Evolutionary conservation across 306 rosid genomes (phyloP), one percentile per base, ranked within the genome.

Genomic region (Albizia julibrissin): DNA sequence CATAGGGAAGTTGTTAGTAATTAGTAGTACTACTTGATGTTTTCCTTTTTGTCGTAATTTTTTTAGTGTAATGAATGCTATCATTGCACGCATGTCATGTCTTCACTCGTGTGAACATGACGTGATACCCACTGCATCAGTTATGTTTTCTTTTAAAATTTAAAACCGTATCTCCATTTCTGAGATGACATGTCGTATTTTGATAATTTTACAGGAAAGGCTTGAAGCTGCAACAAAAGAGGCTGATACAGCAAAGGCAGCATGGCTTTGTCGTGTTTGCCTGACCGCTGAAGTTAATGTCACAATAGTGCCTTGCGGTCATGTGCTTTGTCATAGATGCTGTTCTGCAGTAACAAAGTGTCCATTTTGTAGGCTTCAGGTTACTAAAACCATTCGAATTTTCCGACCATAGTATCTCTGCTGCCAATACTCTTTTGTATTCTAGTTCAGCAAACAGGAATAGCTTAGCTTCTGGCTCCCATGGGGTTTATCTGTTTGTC

Each of bases 211-310:
- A 77, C 93, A 95, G 99, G 98, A 89, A 81, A 93, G 87, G 74
- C 92, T 93, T 64, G 97, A 90, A 46, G 84, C 71, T 59, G 94
- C 99, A 61, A 76, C 95, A 46, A 93, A 89, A 88, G 99, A 95
- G 86, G 99, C 97, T 29, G 99, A 95, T 79, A 80, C 91, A 49
- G 99, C 98, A 31, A 95, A 93, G 89, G 91, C 94, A 59, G 98
- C 99, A 59, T 95, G 99, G 99, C 68, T 84, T 54, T 95, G 99
- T 85, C 92, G 99, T 84, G 86, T 93, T 82, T 95, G 99, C 83
- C 84, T 95, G 91, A 89, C 86, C 58, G 84, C 92, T 8, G 99
- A 95, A 85, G 98, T 95, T 67, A 89, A 90, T 77, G 86, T 89
- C 75, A 89, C 97, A 46, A 80, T 95, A 72, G 93, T 95, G 79